Percentiles rank a stretch among this genome's conserved stretches.
phyloP scores from a whole-genome alignment of 371 early-diverging fungal genomes.

The Gilbertella persicaria region DNA sequence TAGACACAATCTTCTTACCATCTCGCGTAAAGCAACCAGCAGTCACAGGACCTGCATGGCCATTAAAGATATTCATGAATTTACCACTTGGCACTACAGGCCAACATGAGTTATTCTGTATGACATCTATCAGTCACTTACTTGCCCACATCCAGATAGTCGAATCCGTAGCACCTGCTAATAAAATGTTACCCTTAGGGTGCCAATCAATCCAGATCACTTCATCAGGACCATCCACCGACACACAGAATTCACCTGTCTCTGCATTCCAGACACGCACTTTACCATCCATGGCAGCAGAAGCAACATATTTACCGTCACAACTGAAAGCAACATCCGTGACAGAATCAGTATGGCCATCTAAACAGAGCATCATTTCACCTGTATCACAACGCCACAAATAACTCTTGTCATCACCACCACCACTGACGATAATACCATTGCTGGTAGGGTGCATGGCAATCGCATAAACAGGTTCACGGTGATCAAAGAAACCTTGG shows the following conservation, averaged over 20 bases:
- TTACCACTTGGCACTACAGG: conserved; percentile 75
- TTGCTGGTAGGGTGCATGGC: conserved; percentile 80
- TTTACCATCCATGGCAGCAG: conserved; percentile 96
- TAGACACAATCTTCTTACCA: conserved; percentile 82
- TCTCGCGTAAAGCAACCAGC: conserved; percentile 90
- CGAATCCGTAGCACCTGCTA: conserved; percentile 87
- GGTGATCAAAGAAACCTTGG: conserved; percentile 91
- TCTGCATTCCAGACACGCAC: conserved; percentile 80
- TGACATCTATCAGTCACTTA: conserved; percentile 23
- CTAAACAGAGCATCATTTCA: conserved; percentile 64
- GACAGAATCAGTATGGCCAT: conserved; percentile 88
- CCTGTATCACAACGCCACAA: conserved; percentile 90
- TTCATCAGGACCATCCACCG: conserved; percentile 92
- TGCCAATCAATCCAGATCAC: conserved; percentile 91
- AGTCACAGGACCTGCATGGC: conserved; percentile 84
- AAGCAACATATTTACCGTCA: conserved; percentile 86
- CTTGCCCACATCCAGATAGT: conserved; percentile 95
- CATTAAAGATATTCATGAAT: conserved; percentile 93
- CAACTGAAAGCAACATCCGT: conserved; percentile 80
- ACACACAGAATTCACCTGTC: conserved; percentile 59
- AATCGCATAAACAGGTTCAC: conserved; percentile 88
- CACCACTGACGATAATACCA: conserved; percentile 76
- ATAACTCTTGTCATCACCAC: conserved; percentile 92
- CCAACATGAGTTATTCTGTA: neutral
- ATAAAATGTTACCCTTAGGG: conserved; percentile 87